Conservation (phyloP, 2,329 filamentous ascomycete genomes). For the Trichoderma arundinaceum region DNA sequence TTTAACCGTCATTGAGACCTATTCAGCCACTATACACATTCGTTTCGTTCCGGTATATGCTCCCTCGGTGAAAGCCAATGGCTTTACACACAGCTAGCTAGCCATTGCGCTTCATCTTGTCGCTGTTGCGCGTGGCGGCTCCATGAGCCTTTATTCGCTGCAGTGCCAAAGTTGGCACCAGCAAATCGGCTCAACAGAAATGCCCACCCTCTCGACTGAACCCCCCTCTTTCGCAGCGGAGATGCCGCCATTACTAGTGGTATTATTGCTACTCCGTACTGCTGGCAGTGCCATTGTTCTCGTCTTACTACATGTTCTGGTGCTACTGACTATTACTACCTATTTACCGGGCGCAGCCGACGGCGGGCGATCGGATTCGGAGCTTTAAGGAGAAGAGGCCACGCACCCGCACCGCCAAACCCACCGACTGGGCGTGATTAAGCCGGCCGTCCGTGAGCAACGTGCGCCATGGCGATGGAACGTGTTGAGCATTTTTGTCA, state of each 20-base stretch:
- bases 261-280: background rate
- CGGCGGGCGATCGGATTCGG: constrained; percentile 19
- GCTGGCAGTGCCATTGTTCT: background rate
- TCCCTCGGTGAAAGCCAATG: background rate
- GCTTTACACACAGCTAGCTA: background rate
- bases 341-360: constrained; percentile 17
- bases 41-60: background rate
- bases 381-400: constrained; percentile 13
- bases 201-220: constrained; percentile 8
- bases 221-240: constrained; percentile 11
- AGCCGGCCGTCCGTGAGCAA: background rate
- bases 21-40: background rate
- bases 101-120: constrained; percentile 14
- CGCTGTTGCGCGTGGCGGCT: constrained; percentile 28
- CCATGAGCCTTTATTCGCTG: constrained; percentile 31
- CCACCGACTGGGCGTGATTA: background rate
- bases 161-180: constrained; percentile 21
- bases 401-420: background rate
- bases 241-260: constrained; percentile 6
- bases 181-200: constrained; percentile 29
- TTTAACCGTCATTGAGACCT: constrained; percentile 5
- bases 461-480: constrained; percentile 14
- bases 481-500: background rate
- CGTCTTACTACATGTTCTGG: background rate
- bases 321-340: background rate